Evolutionary conservation across 768 basidiomycete genomes (phyloP).

Genomic region (Rhodotorula toruloides): DNA sequence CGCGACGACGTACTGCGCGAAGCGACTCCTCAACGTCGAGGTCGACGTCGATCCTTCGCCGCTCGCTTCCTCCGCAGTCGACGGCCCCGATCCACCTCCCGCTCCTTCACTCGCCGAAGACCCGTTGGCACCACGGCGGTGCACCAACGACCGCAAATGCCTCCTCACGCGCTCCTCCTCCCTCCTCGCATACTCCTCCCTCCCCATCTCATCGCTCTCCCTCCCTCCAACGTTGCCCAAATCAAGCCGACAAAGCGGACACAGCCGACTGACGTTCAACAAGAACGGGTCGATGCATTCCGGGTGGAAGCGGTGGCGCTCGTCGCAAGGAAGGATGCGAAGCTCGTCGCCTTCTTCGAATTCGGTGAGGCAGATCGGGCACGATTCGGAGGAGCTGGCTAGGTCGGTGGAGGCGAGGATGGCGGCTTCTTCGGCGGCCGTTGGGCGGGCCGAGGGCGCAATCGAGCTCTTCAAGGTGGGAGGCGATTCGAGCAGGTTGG

Average conservation of each 20-base stretch:
- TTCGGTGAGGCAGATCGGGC: constrained; percentile 90
- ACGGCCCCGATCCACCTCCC: too few relatives aligned
- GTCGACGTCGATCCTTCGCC: not conserved
- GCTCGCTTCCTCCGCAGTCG: not conserved
- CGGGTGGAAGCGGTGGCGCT: constrained; percentile 83
- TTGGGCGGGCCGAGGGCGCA: not conserved
- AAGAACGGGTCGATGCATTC: constrained; percentile 90
- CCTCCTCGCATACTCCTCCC: constrained; percentile 2
- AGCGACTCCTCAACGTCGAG: constrained; percentile 3
- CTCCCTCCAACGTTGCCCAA: constrained; percentile 11
- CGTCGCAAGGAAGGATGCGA: constrained; percentile 83
- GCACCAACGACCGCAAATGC: constrained; percentile 26
- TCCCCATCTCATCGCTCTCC: constrained; percentile 5
- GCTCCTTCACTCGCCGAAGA: too few relatives aligned
- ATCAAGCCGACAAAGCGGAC: constrained; percentile 71
- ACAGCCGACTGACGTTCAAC: constrained; percentile 78
- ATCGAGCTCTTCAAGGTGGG: not conserved
- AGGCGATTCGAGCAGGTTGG: too few relatives aligned
- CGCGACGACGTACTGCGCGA: constrained; percentile 12
- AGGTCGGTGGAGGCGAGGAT: not conserved
- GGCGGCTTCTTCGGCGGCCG: not conserved
- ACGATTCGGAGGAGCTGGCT: constrained; percentile 47
- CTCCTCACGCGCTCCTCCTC: constrained; percentile 35
- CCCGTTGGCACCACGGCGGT: too few relatives aligned
- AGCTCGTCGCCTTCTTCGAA: constrained; percentile 92